A percentile compares a stretch with the other conserved stretches of the same genome.
Conservation (phyloP, 2,329 filamentous ascomycete species). For the Diaporthe eres region DNA sequence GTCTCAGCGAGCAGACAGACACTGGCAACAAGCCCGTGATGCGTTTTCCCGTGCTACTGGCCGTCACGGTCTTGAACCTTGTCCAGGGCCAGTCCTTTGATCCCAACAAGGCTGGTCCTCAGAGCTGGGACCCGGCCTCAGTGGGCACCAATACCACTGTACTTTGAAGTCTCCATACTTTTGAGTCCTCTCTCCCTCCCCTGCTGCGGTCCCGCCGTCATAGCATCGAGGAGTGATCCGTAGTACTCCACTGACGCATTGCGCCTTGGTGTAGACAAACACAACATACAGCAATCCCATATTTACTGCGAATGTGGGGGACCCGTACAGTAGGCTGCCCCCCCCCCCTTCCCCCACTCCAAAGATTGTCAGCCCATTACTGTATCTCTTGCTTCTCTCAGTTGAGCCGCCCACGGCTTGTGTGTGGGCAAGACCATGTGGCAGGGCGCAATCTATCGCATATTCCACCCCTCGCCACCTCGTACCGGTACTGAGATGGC, state of each 20-base stretch:
- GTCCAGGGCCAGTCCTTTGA: conserved; percentile 49
- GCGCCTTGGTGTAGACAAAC: conserved; percentile 44
- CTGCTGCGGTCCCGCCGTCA: background rate
- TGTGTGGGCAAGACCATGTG: background rate
- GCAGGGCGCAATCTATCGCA: background rate
- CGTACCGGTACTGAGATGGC: background rate
- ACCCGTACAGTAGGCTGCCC: conserved; percentile 50
- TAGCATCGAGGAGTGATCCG: background rate
- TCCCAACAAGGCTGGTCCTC: conserved; percentile 48
- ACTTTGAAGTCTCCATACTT: background rate
- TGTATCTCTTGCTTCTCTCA: background rate
- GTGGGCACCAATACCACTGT: conserved; percentile 53
- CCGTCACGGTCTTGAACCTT: conserved; percentile 39
- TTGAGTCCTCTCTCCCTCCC: background rate
- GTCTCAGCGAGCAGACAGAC: background rate
- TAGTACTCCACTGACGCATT: background rate
- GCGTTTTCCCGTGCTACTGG: conserved; percentile 18
- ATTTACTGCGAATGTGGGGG: conserved; percentile 55
- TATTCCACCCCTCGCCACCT: background rate
- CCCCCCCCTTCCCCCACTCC: background rate
- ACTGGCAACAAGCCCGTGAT: background rate
- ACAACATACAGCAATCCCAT: conserved; percentile 57
- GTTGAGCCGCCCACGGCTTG: background rate
- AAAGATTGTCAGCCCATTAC: background rate
- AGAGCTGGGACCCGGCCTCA: conserved; percentile 49